These are phyloP conservation scores for Aureobasidium leucospermi DNA, from an alignment of 2,329 filamentous ascomycete species.

Conservation along the genomic window DNA sequence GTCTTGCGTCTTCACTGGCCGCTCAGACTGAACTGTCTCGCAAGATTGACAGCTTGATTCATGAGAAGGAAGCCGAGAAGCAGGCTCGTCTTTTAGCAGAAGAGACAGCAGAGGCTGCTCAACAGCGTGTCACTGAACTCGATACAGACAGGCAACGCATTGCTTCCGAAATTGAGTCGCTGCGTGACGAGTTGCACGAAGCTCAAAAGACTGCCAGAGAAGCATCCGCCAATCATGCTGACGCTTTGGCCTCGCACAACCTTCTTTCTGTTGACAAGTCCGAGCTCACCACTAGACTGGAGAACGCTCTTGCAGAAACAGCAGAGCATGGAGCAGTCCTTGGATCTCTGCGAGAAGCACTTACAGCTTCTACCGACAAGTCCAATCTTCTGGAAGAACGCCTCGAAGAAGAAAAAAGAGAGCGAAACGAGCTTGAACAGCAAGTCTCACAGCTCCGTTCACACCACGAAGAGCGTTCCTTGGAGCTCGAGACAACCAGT, in stretches of 20 bases:
- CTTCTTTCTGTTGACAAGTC: slow-evolving; percentile 81
- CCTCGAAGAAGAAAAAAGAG: slow-evolving; percentile 72
- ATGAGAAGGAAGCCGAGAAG: slow-evolving; percentile 73
- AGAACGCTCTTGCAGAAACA: slow-evolving; percentile 58
- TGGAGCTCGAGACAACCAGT: slow-evolving; percentile 67
- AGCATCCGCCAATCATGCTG: slow-evolving; percentile 67
- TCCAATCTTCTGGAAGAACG: slow-evolving; percentile 69
- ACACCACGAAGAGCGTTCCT: slow-evolving; percentile 73
- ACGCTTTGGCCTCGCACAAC: slow-evolving; percentile 66
- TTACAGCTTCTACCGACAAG: slow-evolving; percentile 72
- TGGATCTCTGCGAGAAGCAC: slow-evolving; percentile 66
- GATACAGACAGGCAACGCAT: slow-evolving; percentile 79
- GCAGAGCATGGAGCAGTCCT: slow-evolving; percentile 66
- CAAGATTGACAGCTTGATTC: slow-evolving; percentile 60
- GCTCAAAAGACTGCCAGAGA: slow-evolving; percentile 72
- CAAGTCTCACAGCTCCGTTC: slow-evolving; percentile 69
- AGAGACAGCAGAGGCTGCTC: slow-evolving; percentile 74
- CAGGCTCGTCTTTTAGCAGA: slow-evolving; percentile 77
- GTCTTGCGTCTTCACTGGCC: slow-evolving; percentile 73
- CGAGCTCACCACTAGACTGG: slow-evolving; percentile 62
- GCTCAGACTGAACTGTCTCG: slow-evolving; percentile 72
- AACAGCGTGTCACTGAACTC: slow-evolving; percentile 75
- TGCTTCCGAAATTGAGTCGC: slow-evolving; percentile 72
- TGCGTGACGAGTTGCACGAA: slow-evolving; percentile 79
- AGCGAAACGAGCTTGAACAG: slow-evolving; percentile 66